Percentiles rank a stretch among this genome's conserved stretches.
These are phyloP conservation scores for Xylaria sp. DNA, from an alignment of 495 filamentous ascomycete genomes.

Conservation along the genomic window DNA sequence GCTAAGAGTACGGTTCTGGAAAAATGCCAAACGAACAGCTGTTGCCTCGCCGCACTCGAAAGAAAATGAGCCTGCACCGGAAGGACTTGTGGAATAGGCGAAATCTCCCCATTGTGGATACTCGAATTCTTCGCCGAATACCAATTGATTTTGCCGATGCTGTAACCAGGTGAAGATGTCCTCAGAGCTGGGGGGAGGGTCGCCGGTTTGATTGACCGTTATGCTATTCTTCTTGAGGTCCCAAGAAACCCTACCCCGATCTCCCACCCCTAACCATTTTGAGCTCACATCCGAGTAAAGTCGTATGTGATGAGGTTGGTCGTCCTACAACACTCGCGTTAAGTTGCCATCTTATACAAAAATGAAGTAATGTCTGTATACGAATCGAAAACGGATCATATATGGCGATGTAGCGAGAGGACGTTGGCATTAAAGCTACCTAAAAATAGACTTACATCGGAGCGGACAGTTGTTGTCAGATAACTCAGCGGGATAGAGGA, in stretches of 20 bases:
- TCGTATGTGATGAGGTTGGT: constrained; percentile 52
- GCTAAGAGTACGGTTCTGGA: constrained; percentile 64
- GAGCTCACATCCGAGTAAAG: constrained; percentile 85
- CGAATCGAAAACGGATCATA: neutral
- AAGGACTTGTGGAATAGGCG: constrained; percentile 62
- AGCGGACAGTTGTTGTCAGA: constrained; percentile 70
- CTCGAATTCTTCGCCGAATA: constrained; percentile 71
- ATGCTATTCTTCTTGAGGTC: constrained; percentile 54
- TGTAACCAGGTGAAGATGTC: constrained; percentile 54
- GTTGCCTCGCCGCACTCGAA: constrained; percentile 71
- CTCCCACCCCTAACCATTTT: constrained; percentile 75
- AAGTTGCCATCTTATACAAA: neutral
- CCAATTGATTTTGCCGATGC: constrained; percentile 61
- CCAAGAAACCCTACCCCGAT: constrained; percentile 67
- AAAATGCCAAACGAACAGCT: constrained; percentile 67
- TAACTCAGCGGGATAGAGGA: constrained; percentile 86
- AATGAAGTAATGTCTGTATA: neutral
- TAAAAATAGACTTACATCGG: constrained; percentile 40
- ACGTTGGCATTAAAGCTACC: neutral
- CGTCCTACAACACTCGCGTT: constrained; percentile 48
- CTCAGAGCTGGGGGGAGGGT: constrained; percentile 30
- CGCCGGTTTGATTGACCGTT: constrained; percentile 27
- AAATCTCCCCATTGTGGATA: constrained; percentile 82
- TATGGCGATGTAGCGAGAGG: neutral
- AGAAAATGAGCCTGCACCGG: constrained; percentile 58